These are phyloP conservation scores for Spirogloea muscicola DNA, from an alignment of 139 green algal species.

Conservation along the genomic window DNA sequence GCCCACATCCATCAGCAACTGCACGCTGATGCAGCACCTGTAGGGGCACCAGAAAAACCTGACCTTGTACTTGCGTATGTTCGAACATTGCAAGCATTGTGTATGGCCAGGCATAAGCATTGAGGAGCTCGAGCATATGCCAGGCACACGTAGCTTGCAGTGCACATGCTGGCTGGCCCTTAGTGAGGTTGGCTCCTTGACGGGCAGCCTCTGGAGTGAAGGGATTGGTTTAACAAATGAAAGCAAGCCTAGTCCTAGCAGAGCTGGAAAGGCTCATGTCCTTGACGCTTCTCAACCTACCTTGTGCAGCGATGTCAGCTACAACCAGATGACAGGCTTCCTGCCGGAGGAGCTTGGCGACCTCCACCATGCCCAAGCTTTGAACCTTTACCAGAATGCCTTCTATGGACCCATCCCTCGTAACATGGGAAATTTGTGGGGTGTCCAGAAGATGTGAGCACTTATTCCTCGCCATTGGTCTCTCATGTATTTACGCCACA, in stretches of 20 bases:
- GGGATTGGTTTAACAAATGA: too few species aligned
- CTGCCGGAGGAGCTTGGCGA: constrained; percentile 12
- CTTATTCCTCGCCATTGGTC: too few species aligned
- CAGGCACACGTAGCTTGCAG: background rate
- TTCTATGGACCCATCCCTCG: too few species aligned
- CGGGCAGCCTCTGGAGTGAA: background rate
- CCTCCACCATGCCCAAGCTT: too few species aligned
- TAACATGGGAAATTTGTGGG: too few species aligned
- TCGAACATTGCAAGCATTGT: background rate
- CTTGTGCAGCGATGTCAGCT: constrained; percentile 5
- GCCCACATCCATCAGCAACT: background rate
- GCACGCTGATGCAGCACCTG: constrained; percentile 6
- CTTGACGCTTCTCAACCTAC: too few species aligned
- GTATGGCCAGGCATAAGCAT: background rate
- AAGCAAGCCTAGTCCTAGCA: too few species aligned
- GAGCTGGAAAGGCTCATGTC: too few species aligned
- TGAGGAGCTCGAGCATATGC: background rate
- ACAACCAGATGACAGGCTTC: constrained; percentile 13
- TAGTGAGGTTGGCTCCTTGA: background rate
- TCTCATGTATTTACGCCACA: too few species aligned
- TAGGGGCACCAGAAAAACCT: background rate
- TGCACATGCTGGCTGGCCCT: background rate
- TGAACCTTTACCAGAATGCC: too few species aligned
- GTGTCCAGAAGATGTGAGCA: too few species aligned
- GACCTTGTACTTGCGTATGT: background rate